A percentile compares a stretch with the other conserved stretches of the same genome.
Conservation (phyloP, 805 yeast species). For the Ogataea zsoltii region DNA sequence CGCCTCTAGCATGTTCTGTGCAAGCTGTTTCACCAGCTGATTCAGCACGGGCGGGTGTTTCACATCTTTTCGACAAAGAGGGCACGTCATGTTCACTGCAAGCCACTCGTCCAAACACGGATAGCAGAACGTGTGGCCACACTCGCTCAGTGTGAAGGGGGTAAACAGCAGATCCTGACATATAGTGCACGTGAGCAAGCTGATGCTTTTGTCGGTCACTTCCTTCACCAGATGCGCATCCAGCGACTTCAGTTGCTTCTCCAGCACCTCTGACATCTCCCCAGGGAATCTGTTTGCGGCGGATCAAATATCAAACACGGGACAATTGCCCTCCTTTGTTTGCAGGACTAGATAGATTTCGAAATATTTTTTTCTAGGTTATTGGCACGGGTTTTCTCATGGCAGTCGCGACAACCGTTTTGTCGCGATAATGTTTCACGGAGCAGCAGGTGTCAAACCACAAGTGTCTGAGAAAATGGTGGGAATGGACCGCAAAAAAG, state of each 20-base stretch:
- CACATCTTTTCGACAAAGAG: constrained; percentile 59
- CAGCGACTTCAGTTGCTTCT: constrained; percentile 11
- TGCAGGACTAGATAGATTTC: too few relatives aligned
- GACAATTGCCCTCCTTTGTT: not conserved
- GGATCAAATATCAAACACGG: not conserved
- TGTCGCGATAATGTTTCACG: too few relatives aligned
- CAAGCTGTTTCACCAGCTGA: constrained; percentile 48
- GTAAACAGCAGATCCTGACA: constrained; percentile 70
- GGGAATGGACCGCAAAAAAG: too few relatives aligned
- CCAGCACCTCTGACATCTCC: constrained; percentile 15
- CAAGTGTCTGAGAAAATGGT: too few relatives aligned
- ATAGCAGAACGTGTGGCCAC: constrained; percentile 80
- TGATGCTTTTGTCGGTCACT: constrained; percentile 18
- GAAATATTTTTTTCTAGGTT: too few relatives aligned
- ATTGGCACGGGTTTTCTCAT: too few relatives aligned
- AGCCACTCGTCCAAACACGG: constrained; percentile 67
- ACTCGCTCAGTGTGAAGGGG: constrained; percentile 56
- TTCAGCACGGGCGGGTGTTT: constrained; percentile 54
- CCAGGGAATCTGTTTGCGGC: not conserved
- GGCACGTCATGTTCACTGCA: constrained; percentile 58
- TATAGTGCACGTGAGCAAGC: constrained; percentile 53
- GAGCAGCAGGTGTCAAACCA: too few relatives aligned
- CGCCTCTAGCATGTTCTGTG: constrained; percentile 42
- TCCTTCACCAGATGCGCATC: constrained; percentile 20
- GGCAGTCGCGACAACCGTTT: too few relatives aligned